A percentile compares a stretch with the other conserved stretches of the same genome.
These are phyloP conservation scores for Boletus vermiculosoides DNA, from an alignment of 768 basidiomycete genomes.

Conservation along the genomic window DNA sequence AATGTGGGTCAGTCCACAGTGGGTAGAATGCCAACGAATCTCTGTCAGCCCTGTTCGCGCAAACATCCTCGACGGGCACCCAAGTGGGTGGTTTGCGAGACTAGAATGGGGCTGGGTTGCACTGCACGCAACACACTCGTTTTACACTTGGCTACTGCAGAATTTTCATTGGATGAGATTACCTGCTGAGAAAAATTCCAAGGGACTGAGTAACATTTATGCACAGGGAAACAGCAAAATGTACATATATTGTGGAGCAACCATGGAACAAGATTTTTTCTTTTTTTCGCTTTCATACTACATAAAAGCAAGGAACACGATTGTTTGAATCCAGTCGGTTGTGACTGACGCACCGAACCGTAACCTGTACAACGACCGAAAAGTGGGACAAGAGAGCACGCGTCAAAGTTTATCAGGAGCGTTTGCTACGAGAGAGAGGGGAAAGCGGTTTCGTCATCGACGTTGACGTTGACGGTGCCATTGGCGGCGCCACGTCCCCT, in stretches of 20 bases:
- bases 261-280: constrained; percentile 4
- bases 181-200: neutral
- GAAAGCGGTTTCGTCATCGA: constrained; percentile 85
- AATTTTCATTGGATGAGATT: neutral
- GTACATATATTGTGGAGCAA: constrained; percentile 6
- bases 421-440: constrained; percentile 67
- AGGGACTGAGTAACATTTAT: constrained; percentile 3
- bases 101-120: too few relatives aligned
- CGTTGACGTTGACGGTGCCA: constrained; percentile 52
- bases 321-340: constrained; percentile 10
- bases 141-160: neutral
- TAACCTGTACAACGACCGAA: constrained; percentile 10
- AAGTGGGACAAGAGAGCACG: constrained; percentile 3
- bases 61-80: constrained; percentile 1
- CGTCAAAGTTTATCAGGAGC: constrained; percentile 6
- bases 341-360: constrained; percentile 11
- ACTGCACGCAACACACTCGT: neutral
- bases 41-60: constrained; percentile 14
- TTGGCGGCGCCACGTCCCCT: constrained; percentile 44
- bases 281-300: constrained; percentile 16
- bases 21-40: too few relatives aligned
- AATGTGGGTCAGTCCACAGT: neutral
- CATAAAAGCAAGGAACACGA: constrained; percentile 7
- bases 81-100: neutral
- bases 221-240: constrained; percentile 14